Base-by-base conservation (phyloP, 2,329 filamentous ascomycete species). In the Apiospora sp. region DNA sequence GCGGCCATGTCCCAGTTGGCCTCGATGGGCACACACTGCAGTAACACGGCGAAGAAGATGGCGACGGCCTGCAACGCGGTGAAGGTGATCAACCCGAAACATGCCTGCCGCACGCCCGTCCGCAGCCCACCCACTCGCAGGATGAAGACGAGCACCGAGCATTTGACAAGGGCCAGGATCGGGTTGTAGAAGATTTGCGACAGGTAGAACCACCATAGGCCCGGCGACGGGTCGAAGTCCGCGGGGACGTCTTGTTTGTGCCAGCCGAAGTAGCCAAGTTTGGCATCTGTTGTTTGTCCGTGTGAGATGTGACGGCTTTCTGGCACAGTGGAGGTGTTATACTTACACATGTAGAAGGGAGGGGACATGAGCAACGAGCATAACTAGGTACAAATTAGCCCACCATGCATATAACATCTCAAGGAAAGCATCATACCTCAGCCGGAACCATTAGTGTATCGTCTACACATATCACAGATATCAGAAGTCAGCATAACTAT, bases 171-270 rank as follows among this genome's bases (percentile, higher is more conserved):
- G 4, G 84, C 83, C 2, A 86, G 78, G 67, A 86, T 82, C 0
- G 84, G 84, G 70, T 85, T 86, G 78, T 86, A 86, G 16, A 84
- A 77, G n/a, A 84, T 75, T 46, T 85, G 81, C 37, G 81, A 81
- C n/a, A 83, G 72, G 54, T 81, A 85, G 73, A 80, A 81, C 79
- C 79, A 83, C 75, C 77, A 77, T 4, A 72, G 61, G 7, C 72
- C 74, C 5, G 75, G 74, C n/a, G 71, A 34, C 10, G 75, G 72
- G 68, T 76, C 75, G 43, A 68, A 73, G 68, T 70, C 48, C 3
- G 43, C 24, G 22, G 74, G 73, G 7, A 75, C 73, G 48, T 75
- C 73, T 7, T 49, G 61, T 37, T 73, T 72, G 22, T 75, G 73
- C 69, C 79, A 77, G 46, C 81, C 80, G 13, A 78, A 78, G 70